Evolutionary conservation across 2,329 filamentous ascomycete genomes (phyloP), one percentile per base, ranked within the genome.

Genomic region (Huntiella bhutanensis): DNA sequence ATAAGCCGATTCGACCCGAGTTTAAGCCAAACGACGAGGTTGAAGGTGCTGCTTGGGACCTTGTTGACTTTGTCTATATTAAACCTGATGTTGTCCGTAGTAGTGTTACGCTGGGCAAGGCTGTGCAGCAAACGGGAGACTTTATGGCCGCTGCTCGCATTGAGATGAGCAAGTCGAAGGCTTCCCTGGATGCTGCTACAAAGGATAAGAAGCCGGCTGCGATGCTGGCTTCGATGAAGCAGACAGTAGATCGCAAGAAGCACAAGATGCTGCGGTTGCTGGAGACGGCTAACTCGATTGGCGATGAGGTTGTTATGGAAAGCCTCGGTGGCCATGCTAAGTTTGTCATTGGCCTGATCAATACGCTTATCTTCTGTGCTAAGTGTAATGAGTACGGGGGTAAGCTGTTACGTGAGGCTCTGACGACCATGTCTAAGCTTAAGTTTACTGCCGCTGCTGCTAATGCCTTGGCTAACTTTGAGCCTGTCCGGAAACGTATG

Each of bases 371-470:
- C 41, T 64, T 69, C 46, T 73, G 68, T 50, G 69, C 70, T 51
- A 69, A 70, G 51, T 59, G 62, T 2, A 60, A 63, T 43, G 70
- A 75, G 53, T 73, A 68, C 53, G 65, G 64, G 22, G 68, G 70
- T 5, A 65, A 67, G 51, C 57, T 73, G 11, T 65, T 70, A n/a
- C 71, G 71, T 52, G 66, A 68, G 13, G 59, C 73, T n/a, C 62
- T 77, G 13, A 63, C 71, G 44, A 65, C 82, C 32, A 69, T 84
- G 57, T 78, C 77, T 49, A 68, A 77, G 37, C 73, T 68, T 42
- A 72, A 69, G 52, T 74, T 75, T 33, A 62, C 76, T 37, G 71
- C 77, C 52, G 76, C 71, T 50, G 71, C 75, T 36, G 47, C 43
- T 3, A 49, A 46, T 43, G 47, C 43, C 4, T 15, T 49, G 4